Base-by-base conservation (phyloP, 768 basidiomycete genomes). In the Tricholoma flavovirens region DNA sequence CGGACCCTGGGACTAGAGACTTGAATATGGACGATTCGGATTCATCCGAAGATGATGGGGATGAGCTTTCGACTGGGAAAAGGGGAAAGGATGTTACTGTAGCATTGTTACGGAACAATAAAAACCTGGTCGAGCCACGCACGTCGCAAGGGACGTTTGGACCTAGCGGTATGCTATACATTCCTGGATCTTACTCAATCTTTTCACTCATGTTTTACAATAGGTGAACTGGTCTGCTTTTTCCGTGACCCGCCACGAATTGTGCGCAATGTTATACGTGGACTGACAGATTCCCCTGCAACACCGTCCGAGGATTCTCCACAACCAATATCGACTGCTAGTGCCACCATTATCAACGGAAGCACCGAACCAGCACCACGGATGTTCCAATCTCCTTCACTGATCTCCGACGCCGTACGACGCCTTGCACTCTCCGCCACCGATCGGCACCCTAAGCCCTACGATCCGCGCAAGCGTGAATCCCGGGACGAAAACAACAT, bases 81-180 rank as follows among this genome's bases (percentile, higher is more conserved):
- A 80, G 74, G 65, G 67, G 67, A 6, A 77, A 79, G 59, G 84
- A 83, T 29, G 64, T 77, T 10, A 78, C 82, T 0, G 76, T 82
- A 33, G 75, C 82, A 0, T 61, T 87, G 1, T 62, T 88, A 58
- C 75, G 84, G 50, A 83, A 77, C 50, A 79, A 84, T 61, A 89
- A 91, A 70, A 92, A 92, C 66, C 68, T 93, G 5, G 86, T 88
- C 0, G 91, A 93, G 67, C 87, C 92, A 1, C 75, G 90, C 58
- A 91, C 89, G 0, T 92, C 90, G 1, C 93, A 94, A 64, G 93
- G 90, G 2, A 81, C 86, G 0, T 96, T 95, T 74, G 90, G 93
- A 1, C 89, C 90, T 0, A 91, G 92, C 65, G 94, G 93, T 92
- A 56, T 46, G 76, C 65, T 3, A 8, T 40, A n/a, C 38, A n/a